Evolutionary conservation across 2,329 filamentous ascomycete genomes (phyloP).

Genomic region (Tolypocladium ophioglossoides): DNA sequence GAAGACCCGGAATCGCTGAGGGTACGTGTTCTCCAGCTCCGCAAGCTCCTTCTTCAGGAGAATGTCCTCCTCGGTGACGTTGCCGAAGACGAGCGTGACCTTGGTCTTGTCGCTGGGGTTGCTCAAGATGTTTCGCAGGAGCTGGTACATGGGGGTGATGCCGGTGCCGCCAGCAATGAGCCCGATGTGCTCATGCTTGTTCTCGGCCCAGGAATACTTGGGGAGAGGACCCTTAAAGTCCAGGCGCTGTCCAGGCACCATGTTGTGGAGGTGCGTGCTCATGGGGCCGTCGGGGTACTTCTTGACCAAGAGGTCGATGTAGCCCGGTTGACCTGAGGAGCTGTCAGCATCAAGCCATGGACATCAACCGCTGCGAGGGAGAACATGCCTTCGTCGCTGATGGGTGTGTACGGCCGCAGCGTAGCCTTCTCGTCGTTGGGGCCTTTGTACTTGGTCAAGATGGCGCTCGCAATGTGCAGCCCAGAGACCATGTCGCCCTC

Average conservation of each 20-base stretch:
- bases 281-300: constrained; percentile 84
- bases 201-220: constrained; percentile 81
- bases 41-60: constrained; percentile 78
- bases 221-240: constrained; percentile 92
- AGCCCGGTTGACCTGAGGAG: constrained; percentile 58
- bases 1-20: constrained; percentile 89
- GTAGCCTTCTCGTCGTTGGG: constrained; percentile 75
- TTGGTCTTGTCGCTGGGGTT: constrained; percentile 96
- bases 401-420: constrained; percentile 86
- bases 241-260: constrained; percentile 72
- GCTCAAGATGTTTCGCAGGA: constrained; percentile 83
- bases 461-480: constrained; percentile 69
- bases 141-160: constrained; percentile 97
- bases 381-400: constrained; percentile 66
- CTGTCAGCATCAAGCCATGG: not conserved
- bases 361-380: not conserved
- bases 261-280: constrained; percentile 77
- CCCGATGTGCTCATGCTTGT: constrained; percentile 87
- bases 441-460: constrained; percentile 87
- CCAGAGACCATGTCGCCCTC: constrained; percentile 79
- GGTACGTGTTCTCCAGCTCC: constrained; percentile 87
- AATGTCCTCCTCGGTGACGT: constrained; percentile 82
- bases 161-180: constrained; percentile 91
- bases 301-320: constrained; percentile 85
- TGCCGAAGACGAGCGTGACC: constrained; percentile 90